Conservation (phyloP, 2,329 filamentous ascomycete genomes). For the Macrophomina tecta region DNA sequence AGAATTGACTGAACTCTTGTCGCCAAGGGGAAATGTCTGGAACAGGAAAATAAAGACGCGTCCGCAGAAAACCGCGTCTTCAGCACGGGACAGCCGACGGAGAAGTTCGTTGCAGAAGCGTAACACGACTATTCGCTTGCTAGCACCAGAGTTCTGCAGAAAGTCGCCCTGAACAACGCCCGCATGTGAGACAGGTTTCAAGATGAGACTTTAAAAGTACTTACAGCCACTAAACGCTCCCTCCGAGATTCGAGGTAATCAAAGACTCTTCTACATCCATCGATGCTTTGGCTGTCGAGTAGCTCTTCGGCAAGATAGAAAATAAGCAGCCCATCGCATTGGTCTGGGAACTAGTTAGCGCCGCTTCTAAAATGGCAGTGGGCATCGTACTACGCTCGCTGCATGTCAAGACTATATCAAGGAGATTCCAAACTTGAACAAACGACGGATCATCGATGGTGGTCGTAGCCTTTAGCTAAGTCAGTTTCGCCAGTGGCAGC, state of each 20-base stretch:
- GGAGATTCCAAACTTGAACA: slow-evolving; percentile 86
- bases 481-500: slow-evolving; percentile 1
- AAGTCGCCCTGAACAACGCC: slow-evolving; percentile 17
- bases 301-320: slow-evolving; percentile 95
- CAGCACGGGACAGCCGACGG: slow-evolving; percentile 89
- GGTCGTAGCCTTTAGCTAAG: slow-evolving; percentile 67
- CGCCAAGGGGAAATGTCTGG: slow-evolving; percentile 94
- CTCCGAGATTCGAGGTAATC: slow-evolving; percentile 93
- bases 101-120: slow-evolving; percentile 93
- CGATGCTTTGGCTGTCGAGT: slow-evolving; percentile 92
- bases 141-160: slow-evolving; percentile 38
- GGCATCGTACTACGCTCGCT: slow-evolving; percentile 75
- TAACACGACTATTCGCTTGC: slow-evolving; percentile 88
- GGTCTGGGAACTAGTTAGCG: slow-evolving; percentile 41
- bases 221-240: slow-evolving; percentile 81
- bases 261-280: slow-evolving; percentile 88
- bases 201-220: slow-evolving; percentile 28
- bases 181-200: slow-evolving; percentile 7
- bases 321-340: slow-evolving; percentile 77
- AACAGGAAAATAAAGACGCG: slow-evolving; percentile 98
- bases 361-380: background rate
- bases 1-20: slow-evolving; percentile 96
- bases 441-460: slow-evolving; percentile 80
- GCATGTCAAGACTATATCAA: slow-evolving; percentile 88
- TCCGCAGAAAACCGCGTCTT: slow-evolving; percentile 96